These are phyloP conservation scores for Ustilago trichophora DNA, from an alignment of 1,284 basidiomycete species.

Conservation along the genomic window DNA sequence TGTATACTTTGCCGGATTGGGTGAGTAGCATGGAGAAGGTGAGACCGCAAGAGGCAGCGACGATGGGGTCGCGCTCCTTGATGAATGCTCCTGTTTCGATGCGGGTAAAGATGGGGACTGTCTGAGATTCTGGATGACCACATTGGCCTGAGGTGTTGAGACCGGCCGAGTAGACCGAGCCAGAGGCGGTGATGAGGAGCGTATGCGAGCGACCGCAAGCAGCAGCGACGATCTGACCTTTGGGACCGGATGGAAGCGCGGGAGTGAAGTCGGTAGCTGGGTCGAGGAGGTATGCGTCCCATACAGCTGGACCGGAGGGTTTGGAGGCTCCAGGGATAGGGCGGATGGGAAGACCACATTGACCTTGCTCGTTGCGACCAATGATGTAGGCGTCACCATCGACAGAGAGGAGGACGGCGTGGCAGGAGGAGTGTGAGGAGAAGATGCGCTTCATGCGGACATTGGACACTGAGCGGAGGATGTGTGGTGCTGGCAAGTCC, in stretches of 20 bases:
- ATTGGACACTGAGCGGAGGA: constrained; percentile 85
- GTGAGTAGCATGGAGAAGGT: constrained; percentile 85
- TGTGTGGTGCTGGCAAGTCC: constrained; percentile 84
- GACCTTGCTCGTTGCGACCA: constrained; percentile 75
- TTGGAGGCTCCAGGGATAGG: constrained; percentile 63
- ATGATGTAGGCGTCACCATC: constrained; percentile 85
- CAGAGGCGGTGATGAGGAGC: constrained; percentile 81
- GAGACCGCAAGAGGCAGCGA: constrained; percentile 81
- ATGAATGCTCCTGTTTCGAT: constrained; percentile 70
- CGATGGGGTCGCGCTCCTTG: constrained; percentile 73
- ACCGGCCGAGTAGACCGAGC: constrained; percentile 84
- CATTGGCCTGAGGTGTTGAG: constrained; percentile 87
- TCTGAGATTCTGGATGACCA: constrained; percentile 73
- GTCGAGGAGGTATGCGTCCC: constrained; percentile 71
- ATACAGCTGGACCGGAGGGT: constrained; percentile 71
- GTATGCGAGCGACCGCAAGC: constrained; percentile 84
- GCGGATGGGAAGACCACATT: constrained; percentile 61
- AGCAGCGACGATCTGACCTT: constrained; percentile 78
- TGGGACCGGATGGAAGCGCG: constrained; percentile 72
- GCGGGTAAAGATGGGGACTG: constrained; percentile 79
- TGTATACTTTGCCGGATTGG: constrained; percentile 80
- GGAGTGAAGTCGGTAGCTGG: constrained; percentile 54
- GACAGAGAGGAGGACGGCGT: constrained; percentile 62
- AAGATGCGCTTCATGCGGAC: constrained; percentile 68
- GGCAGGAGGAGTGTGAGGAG: constrained; percentile 52